Evolutionary conservation across 164 flowering plant genomes (phyloP).

Genomic region (Warburgia ugandensis): DNA sequence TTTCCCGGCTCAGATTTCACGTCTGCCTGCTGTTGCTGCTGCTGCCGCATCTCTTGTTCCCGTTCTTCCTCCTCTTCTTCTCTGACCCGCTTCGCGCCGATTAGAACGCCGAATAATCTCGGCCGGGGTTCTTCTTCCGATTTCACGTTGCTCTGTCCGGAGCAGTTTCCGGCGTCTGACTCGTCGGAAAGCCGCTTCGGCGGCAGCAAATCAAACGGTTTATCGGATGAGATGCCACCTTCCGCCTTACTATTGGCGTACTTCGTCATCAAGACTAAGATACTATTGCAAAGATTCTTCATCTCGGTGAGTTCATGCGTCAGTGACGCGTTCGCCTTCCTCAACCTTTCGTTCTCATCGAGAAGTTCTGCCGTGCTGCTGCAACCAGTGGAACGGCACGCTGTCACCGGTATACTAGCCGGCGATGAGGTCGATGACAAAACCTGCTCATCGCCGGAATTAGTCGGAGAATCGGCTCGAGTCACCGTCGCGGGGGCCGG

Average conservation of each 20-base stretch:
- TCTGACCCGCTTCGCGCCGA: slow-evolving; percentile 51
- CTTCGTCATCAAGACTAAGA: slow-evolving; percentile 51
- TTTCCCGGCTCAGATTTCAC: slow-evolving; percentile 49
- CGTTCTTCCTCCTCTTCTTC: slow-evolving; percentile 24
- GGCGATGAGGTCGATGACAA: slow-evolving; percentile 45
- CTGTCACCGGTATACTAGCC: slow-evolving; percentile 5
- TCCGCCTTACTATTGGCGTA: slow-evolving; percentile 24
- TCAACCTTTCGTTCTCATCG: slow-evolving; percentile 73
- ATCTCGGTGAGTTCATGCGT: slow-evolving; percentile 47
- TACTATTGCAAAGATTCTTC: slow-evolving; percentile 63
- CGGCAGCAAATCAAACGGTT: slow-evolving; percentile 42
- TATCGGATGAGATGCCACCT: slow-evolving; percentile 8
- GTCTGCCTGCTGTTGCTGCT: slow-evolving; percentile 5
- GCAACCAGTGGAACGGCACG: slow-evolving; percentile 6
- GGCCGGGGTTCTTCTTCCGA: slow-evolving; percentile 26
- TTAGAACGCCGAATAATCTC: slow-evolving; percentile 54
- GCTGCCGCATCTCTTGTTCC: too few species aligned
- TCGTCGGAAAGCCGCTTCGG: slow-evolving; percentile 21
- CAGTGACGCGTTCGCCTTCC: slow-evolving; percentile 57
- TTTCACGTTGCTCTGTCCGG: too few species aligned
- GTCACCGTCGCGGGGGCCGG: slow-evolving; percentile 8
- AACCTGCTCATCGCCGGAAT: slow-evolving; percentile 68
- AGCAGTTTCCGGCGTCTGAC: too few species aligned
- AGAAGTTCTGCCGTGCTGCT: slow-evolving; percentile 42
- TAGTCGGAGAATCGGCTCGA: slow-evolving; percentile 36